Percentiles rank a stretch among this genome's conserved stretches.
These are phyloP conservation scores for Pythium sukuiense DNA, from an alignment of 352 stramenopile species.

Conservation along the genomic window DNA sequence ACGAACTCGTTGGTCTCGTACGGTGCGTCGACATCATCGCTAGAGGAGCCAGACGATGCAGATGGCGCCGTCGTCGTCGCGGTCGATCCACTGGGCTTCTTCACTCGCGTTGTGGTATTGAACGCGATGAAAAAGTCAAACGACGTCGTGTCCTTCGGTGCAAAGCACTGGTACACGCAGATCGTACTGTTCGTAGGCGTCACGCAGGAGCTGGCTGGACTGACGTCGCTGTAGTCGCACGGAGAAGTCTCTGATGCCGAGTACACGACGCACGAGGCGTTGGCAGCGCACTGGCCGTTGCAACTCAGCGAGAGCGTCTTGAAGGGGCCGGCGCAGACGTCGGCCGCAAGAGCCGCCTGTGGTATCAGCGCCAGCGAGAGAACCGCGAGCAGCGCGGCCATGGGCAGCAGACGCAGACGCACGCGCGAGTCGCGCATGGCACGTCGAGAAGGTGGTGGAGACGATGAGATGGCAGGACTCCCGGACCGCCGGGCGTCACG, in stretches of 20 bases:
- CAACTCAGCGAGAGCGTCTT: slow-evolving; percentile 19
- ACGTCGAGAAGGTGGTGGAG: background rate
- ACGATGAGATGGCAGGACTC: background rate
- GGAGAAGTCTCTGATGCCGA: background rate
- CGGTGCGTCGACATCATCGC: slow-evolving; percentile 3
- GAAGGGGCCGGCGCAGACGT: slow-evolving; percentile 10
- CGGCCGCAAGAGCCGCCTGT: background rate
- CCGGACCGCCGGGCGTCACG: background rate
- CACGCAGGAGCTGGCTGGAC: slow-evolving; percentile 9
- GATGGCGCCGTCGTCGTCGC: background rate
- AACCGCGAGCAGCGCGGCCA: background rate
- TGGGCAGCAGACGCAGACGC: background rate
- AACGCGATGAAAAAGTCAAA: slow-evolving; percentile 15
- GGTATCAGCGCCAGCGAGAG: background rate
- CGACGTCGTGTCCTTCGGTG: background rate
- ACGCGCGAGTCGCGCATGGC: background rate
- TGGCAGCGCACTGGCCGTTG: slow-evolving; percentile 10
- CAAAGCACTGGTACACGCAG: slow-evolving; percentile 26
- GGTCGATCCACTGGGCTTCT: background rate
- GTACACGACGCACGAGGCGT: slow-evolving; percentile 17
- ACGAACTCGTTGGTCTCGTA: slow-evolving; percentile 28
- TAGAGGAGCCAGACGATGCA: background rate
- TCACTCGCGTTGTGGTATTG: slow-evolving; percentile 2
- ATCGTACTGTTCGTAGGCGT: background rate
- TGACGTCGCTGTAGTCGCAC: slow-evolving; percentile 9